These are phyloP conservation scores for Talaromyces nanjingensis DNA, from an alignment of 495 filamentous ascomycete genomes.

Conservation along the genomic window DNA sequence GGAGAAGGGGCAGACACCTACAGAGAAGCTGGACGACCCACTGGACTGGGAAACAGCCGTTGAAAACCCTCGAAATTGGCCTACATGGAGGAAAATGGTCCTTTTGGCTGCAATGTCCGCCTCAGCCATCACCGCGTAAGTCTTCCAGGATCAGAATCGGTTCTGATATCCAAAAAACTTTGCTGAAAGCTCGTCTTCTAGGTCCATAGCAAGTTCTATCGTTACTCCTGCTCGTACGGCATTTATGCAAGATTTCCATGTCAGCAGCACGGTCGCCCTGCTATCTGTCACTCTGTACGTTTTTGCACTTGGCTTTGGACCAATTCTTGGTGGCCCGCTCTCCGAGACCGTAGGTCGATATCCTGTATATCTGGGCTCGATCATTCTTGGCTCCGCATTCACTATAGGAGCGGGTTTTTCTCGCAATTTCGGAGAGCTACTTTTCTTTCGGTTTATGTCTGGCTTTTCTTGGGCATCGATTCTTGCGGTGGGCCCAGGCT, in stretches of 20 bases:
- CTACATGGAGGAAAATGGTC: slow-evolving; percentile 1
- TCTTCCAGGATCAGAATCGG: background rate
- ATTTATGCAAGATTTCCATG: slow-evolving; percentile 25
- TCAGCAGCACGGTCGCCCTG: slow-evolving; percentile 44
- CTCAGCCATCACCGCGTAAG: slow-evolving; percentile 1
- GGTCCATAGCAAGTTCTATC: slow-evolving; percentile 7
- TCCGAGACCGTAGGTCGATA: slow-evolving; percentile 52
- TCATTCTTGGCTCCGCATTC: slow-evolving; percentile 53
- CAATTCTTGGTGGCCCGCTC: slow-evolving; percentile 50
- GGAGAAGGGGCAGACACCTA: background rate
- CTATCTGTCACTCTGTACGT: slow-evolving; percentile 49
- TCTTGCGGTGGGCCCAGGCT: slow-evolving; percentile 36
- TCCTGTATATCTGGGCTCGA: slow-evolving; percentile 45
- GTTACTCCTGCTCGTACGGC: background rate
- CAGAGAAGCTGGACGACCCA: slow-evolving; percentile 1
- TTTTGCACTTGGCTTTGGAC: slow-evolving; percentile 52
- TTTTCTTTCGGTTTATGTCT: slow-evolving; percentile 55
- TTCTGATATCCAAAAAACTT: background rate
- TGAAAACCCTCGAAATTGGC: slow-evolving; percentile 7
- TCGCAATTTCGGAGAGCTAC: slow-evolving; percentile 46
- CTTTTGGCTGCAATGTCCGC: slow-evolving; percentile 5
- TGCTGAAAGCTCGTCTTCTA: background rate
- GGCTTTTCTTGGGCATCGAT: slow-evolving; percentile 39
- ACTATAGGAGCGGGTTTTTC: slow-evolving; percentile 54
- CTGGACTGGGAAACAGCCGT: background rate